phyloP scores from a whole-genome alignment of 768 basidiomycete species.

The Stropharia rugosoannulata region DNA sequence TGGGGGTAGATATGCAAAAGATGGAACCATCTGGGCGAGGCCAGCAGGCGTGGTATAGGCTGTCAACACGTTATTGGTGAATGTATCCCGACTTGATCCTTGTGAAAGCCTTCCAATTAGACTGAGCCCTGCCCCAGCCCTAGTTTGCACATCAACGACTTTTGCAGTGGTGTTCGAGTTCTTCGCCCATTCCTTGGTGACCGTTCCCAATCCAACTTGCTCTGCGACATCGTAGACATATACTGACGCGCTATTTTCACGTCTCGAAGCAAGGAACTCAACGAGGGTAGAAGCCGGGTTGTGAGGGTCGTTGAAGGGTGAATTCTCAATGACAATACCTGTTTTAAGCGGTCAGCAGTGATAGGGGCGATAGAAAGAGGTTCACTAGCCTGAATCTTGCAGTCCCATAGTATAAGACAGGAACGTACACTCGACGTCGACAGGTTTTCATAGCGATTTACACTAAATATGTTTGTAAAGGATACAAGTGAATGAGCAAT shows the following conservation, averaged over 20 bases:
- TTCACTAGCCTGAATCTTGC: slow-evolving; percentile 34
- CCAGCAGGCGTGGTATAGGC: slow-evolving; percentile 85
- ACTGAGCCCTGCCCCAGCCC: slow-evolving; percentile 80
- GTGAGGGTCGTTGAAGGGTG: slow-evolving; percentile 40
- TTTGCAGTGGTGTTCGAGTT: slow-evolving; percentile 41
- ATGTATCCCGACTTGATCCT: slow-evolving; percentile 70
- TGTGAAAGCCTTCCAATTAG: slow-evolving; percentile 80
- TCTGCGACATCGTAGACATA: slow-evolving; percentile 85
- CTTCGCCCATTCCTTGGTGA: slow-evolving; percentile 66
- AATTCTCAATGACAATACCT: slow-evolving; percentile 21
- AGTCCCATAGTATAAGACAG: slow-evolving; percentile 15
- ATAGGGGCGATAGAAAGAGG: slow-evolving; percentile 39
- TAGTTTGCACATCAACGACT: slow-evolving; percentile 73
- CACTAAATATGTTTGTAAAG: slow-evolving; percentile 7
- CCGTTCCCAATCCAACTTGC: slow-evolving; percentile 76
- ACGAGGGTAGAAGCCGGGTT: slow-evolving; percentile 61
- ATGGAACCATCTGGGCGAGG: slow-evolving; percentile 78
- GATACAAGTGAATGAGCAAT: slow-evolving; percentile 30
- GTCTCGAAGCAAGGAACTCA: slow-evolving; percentile 65
- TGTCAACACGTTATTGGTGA: slow-evolving; percentile 60
- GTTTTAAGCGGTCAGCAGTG: slow-evolving; percentile 34
- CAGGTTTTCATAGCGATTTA: slow-evolving; percentile 11
- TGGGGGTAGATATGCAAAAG: slow-evolving; percentile 69
- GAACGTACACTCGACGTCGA: slow-evolving; percentile 1
- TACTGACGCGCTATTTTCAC: slow-evolving; percentile 58